A percentile compares a stretch with the other conserved stretches of the same genome.
Conservation (phyloP, 805 yeast genomes). For the Candida arabinofermentans region DNA sequence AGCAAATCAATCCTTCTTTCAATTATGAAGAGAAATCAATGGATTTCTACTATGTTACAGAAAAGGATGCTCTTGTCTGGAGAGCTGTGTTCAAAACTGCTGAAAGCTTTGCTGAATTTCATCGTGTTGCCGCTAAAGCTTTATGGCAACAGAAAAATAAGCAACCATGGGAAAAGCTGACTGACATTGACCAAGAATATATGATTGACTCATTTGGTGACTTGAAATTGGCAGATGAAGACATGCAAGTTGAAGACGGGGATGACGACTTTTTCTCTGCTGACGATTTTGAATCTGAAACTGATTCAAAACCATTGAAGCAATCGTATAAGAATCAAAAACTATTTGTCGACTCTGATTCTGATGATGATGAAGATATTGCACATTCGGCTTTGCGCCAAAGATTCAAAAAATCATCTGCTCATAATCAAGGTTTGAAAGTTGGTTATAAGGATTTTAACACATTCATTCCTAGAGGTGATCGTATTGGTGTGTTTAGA, state of each 20-base stretch:
- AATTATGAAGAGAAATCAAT: conserved; percentile 54
- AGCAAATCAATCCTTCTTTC: conserved; percentile 62
- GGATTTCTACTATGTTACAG: conserved; percentile 55
- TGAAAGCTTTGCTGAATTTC: conserved; percentile 45
- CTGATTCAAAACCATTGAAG: conserved; percentile 9
- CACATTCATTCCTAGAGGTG: conserved; percentile 75
- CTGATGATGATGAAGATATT: conserved; percentile 33
- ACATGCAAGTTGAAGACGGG: conserved; percentile 24
- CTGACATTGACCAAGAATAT: conserved; percentile 49
- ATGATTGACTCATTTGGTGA: conserved; percentile 50
- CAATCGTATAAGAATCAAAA: background rate
- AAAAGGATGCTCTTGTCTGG: conserved; percentile 51
- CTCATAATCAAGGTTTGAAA: conserved; percentile 56
- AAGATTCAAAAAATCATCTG: conserved; percentile 23
- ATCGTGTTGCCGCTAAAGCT: conserved; percentile 44
- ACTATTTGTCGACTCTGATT: conserved; percentile 4
- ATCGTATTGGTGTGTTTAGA: conserved; percentile 76
- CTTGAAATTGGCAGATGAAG: conserved; percentile 27
- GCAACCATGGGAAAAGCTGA: conserved; percentile 41
- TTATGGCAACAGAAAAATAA: conserved; percentile 61
- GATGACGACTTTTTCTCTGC: conserved; percentile 28
- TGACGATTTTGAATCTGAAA: conserved; percentile 37
- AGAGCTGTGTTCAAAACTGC: conserved; percentile 49
- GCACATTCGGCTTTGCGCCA: conserved; percentile 29
- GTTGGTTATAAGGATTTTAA: conserved; percentile 69